Evolutionary conservation across 805 yeast genomes (phyloP).

Genomic region (Metschnikowia matae): DNA sequence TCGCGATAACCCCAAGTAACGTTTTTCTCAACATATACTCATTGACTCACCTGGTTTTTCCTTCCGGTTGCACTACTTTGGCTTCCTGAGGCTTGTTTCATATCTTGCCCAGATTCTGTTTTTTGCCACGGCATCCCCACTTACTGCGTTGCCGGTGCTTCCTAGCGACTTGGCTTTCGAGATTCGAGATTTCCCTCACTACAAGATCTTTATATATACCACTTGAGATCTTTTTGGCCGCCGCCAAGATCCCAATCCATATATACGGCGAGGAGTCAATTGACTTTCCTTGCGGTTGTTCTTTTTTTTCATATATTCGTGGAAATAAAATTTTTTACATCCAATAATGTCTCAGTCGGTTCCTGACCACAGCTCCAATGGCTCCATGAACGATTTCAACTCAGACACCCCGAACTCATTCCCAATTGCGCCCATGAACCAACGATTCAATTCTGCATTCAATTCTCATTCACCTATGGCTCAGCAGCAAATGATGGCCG

Average conservation of each 20-base stretch:
- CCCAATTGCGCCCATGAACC: background rate
- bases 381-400: background rate
- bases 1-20: slow-evolving; percentile 3
- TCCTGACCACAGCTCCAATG: slow-evolving; percentile 1
- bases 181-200: background rate
- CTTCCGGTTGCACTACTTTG: background rate
- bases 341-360: background rate
- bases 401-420: background rate
- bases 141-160: background rate
- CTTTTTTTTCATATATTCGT: too few species aligned
- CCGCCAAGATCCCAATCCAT: background rate
- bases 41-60: background rate
- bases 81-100: background rate
- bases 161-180: background rate
- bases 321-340: background rate
- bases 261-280: background rate
- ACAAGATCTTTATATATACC: background rate
- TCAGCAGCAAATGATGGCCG: background rate
- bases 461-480: background rate
- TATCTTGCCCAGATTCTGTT: background rate
- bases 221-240: background rate
- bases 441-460: background rate
- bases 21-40: slow-evolving; percentile 2
- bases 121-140: too few species aligned
- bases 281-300: background rate